These are phyloP conservation scores for Metschnikowia similis DNA, from an alignment of 805 yeast genomes.

Conservation along the genomic window DNA sequence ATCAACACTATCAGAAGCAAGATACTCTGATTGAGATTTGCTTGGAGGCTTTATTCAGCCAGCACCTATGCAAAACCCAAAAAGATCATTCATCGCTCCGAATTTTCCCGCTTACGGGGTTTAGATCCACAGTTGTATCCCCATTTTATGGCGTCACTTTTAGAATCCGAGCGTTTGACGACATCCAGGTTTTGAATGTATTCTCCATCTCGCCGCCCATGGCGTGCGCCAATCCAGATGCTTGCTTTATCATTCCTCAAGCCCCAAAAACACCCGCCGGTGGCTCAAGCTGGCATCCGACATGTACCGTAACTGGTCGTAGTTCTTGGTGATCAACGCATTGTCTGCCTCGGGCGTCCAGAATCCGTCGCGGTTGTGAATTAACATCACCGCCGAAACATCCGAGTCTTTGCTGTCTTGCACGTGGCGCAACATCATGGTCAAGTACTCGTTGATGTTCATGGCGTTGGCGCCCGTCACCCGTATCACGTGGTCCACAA, in stretches of 20 bases:
- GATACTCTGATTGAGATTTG: no score
- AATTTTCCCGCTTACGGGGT: no score
- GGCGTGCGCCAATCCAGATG: no score
- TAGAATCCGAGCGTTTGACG: no score
- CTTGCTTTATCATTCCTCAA: slow-evolving; percentile 4
- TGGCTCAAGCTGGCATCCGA: slow-evolving; percentile 6
- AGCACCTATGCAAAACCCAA: no score
- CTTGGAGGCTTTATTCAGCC: no score
- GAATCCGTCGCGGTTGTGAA: slow-evolving; percentile 11
- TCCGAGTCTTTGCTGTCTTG: slow-evolving; percentile 1
- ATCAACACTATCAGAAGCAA: no score
- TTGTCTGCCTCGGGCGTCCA: slow-evolving; percentile 18
- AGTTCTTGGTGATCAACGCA: slow-evolving; percentile 9
- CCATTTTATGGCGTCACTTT: no score
- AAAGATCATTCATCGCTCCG: no score
- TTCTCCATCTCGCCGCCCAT: no score
- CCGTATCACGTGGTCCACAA: slow-evolving; percentile 16
- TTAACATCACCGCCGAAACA: slow-evolving; percentile 7
- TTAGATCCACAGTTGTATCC: no score
- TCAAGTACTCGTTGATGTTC: slow-evolving; percentile 12
- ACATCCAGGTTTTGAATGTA: no score
- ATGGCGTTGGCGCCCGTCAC: slow-evolving; percentile 15
- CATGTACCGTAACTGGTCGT: slow-evolving; percentile 10
- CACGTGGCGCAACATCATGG: slow-evolving; percentile 6
- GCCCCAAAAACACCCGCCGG: slow-evolving; percentile 15